Percentiles rank a stretch among this genome's conserved stretches.
These are phyloP conservation scores for Psilocybe subaeruginosa DNA, from an alignment of 768 basidiomycete genomes.

Conservation along the genomic window DNA sequence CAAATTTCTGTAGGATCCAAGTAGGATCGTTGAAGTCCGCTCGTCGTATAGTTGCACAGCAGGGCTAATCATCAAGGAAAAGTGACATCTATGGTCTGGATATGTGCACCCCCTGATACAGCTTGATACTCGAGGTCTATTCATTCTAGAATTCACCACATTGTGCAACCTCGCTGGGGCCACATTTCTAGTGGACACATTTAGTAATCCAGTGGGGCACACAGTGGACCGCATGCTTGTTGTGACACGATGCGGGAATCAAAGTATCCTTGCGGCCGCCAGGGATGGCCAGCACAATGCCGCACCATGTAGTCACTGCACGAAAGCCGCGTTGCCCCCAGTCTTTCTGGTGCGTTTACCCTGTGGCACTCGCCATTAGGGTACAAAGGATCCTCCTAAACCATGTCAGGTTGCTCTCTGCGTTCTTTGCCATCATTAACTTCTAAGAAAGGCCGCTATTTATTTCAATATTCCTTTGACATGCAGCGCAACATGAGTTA, in stretches of 20 bases:
- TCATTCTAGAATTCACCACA: too few species aligned
- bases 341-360: not conserved
- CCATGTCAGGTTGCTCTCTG: not conserved
- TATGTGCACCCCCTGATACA: too few species aligned
- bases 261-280: not conserved
- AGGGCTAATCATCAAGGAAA: too few species aligned
- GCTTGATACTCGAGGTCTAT: too few species aligned
- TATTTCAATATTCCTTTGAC: constrained; percentile 4
- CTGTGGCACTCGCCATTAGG: not conserved
- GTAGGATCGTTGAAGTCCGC: too few species aligned
- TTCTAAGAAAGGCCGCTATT: not conserved
- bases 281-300: not conserved
- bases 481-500: constrained; percentile 58
- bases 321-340: not conserved
- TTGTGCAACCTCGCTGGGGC: too few species aligned
- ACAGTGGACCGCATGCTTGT: not conserved
- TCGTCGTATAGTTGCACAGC: too few species aligned
- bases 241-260: not conserved
- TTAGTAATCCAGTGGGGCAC: not conserved
- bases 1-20: too few species aligned
- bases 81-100: too few species aligned
- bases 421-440: not conserved
- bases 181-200: not conserved
- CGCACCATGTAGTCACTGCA: not conserved
- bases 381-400: not conserved